Evolutionary conservation across 2,329 filamentous ascomycete species (phyloP).

Genomic region (Penicillium polonicum): DNA sequence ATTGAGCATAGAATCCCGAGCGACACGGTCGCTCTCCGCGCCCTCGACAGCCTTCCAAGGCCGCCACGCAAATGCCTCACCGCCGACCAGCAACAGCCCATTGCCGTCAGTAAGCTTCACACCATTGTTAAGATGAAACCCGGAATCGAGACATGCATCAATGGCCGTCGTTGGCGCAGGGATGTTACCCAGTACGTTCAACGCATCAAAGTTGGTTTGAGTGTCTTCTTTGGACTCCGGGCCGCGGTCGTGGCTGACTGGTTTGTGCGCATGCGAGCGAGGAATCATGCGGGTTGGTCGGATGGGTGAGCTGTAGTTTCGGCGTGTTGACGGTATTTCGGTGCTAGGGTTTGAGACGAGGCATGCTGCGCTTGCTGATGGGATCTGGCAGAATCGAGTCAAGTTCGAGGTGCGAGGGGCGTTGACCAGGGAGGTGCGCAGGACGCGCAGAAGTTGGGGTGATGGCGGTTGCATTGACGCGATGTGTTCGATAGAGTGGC

Average conservation of each 20-base stretch:
- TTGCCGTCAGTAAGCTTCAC: conserved; percentile 66
- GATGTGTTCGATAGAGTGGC: neutral
- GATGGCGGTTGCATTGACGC: conserved; percentile 42
- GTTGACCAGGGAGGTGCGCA: conserved; percentile 37
- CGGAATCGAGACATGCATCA: conserved; percentile 76
- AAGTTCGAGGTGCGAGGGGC: conserved; percentile 13
- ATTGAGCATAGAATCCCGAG: conserved; percentile 61
- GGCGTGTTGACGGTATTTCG: conserved; percentile 12
- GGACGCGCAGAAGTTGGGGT: conserved; percentile 42
- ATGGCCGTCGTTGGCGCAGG: conserved; percentile 78
- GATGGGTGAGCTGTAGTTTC: conserved; percentile 28
- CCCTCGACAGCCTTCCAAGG: conserved; percentile 64
- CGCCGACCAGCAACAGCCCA: conserved; percentile 76
- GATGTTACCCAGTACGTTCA: conserved; percentile 76
- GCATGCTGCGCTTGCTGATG: conserved; percentile 8
- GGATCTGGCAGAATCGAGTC: conserved; percentile 13
- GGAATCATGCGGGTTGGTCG: conserved; percentile 35
- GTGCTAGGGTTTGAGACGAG: conserved; percentile 1
- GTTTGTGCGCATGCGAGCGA: conserved; percentile 37
- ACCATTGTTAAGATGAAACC: conserved; percentile 84
- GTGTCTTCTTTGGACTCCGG: conserved; percentile 61
- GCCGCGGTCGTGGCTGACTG: conserved; percentile 56
- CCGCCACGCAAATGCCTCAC: conserved; percentile 84
- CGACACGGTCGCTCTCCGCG: conserved; percentile 31
- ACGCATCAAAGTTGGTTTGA: conserved; percentile 68